phyloP scores from a whole-genome alignment of 2,329 filamentous ascomycete genomes.

The Apiospora arundinis region DNA sequence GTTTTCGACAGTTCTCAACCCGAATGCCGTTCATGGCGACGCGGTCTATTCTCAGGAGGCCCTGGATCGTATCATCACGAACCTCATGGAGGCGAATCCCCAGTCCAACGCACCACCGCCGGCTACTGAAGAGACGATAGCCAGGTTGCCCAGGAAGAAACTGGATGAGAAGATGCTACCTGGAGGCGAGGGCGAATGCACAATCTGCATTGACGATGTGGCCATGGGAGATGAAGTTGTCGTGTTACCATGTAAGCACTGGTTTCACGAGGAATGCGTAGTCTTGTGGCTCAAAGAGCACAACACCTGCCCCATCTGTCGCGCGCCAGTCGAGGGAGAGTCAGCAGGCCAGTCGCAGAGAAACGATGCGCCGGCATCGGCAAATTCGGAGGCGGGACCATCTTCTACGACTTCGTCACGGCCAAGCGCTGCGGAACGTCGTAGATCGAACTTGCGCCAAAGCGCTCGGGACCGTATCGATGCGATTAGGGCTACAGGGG shows the following conservation, averaged over 20 bases:
- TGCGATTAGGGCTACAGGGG: conserved; percentile 29
- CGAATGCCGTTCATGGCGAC: conserved; percentile 69
- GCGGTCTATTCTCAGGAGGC: conserved; percentile 91
- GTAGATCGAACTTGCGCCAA: conserved; percentile 32
- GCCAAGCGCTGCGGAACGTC: conserved; percentile 29
- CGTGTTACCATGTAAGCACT: conserved; percentile 85
- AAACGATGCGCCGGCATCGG: background rate
- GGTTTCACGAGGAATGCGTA: conserved; percentile 89
- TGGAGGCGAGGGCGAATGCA: conserved; percentile 80
- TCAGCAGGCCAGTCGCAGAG: background rate
- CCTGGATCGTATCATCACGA: conserved; percentile 84
- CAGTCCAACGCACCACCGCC: conserved; percentile 81
- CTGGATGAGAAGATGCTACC: conserved; percentile 73
- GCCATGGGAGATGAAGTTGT: conserved; percentile 75
- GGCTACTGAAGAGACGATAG: conserved; percentile 77
- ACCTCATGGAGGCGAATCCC: conserved; percentile 84
- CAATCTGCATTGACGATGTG: conserved; percentile 92
- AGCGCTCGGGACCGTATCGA: conserved; percentile 33
- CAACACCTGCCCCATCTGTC: conserved; percentile 88
- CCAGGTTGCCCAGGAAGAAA: conserved; percentile 72
- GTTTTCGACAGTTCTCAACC: conserved; percentile 57
- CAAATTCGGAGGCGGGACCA: conserved; percentile 21
- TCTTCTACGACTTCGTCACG: conserved; percentile 30
- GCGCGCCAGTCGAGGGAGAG: conserved; percentile 58
- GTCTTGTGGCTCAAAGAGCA: conserved; percentile 86